Percentiles rank a stretch among this genome's conserved stretches.
phyloP scores from a whole-genome alignment of 2,329 filamentous ascomycete genomes.

The Microcyclospora pomicola region DNA sequence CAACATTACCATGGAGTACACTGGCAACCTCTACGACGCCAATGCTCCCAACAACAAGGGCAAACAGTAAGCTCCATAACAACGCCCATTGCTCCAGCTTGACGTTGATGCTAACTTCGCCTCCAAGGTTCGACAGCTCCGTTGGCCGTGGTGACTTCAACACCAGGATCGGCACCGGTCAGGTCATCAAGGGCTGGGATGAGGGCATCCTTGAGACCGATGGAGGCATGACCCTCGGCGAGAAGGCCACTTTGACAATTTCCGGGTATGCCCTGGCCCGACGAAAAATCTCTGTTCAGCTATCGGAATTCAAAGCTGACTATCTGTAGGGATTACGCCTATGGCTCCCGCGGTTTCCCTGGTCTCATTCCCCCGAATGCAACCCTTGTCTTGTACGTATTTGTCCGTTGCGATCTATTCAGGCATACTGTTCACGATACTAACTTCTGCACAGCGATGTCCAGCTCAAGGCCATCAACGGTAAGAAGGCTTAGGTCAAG shows the following conservation, averaged over 20 bases:
- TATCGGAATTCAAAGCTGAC: conserved; percentile 1
- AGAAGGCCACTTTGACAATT: conserved; percentile 78
- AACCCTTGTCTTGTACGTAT: conserved; percentile 69
- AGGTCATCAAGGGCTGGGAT: conserved; percentile 44
- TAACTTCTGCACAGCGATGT: conserved; percentile 42
- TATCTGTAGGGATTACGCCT: conserved; percentile 45
- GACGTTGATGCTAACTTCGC: conserved; percentile 1
- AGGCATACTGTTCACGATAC: conserved; percentile 3
- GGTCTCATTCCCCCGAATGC: conserved; percentile 61
- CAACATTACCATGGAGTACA: conserved; percentile 78
- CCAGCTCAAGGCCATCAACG: conserved; percentile 51
- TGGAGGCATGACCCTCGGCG: conserved; percentile 68
- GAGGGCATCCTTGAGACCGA: conserved; percentile 50
- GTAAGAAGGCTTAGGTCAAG: conserved; percentile 22
- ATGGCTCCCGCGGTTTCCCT: conserved; percentile 57
- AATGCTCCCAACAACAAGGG: conserved; percentile 50
- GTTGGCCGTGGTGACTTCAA: conserved; percentile 62
- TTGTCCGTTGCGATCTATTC: neutral
- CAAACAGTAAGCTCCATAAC: conserved; percentile 43
- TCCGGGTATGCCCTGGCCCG: conserved; percentile 45
- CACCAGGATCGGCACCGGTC: conserved; percentile 64
- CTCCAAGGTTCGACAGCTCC: conserved; percentile 73
- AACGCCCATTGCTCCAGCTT: neutral
- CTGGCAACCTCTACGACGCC: conserved; percentile 66
- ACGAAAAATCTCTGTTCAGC: neutral